Evolutionary conservation across 2,329 filamentous ascomycete genomes (phyloP), one percentile per base, ranked within the genome.

Genomic region (Sporothrix brunneoviolacea): DNA sequence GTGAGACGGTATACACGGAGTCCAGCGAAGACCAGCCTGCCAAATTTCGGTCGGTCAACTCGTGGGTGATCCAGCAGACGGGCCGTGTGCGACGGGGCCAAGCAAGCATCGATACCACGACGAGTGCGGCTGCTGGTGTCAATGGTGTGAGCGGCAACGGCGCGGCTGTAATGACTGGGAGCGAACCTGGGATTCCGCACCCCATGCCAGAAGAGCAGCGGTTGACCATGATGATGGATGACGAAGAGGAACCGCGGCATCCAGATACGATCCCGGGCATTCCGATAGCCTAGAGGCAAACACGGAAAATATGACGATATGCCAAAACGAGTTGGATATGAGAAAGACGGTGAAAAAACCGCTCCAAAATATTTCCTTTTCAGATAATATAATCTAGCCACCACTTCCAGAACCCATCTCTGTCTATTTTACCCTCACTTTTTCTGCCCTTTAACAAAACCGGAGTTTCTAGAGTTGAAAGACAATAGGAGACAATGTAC

Each of bases 61-160:
- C 79, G 27, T 86, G 82, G 82, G 81, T 86, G 2, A 74, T 75
- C 56, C 80, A 85, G 60, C 82, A 85, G 62, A 75, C 74, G 8
- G 74, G 74, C 3, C 71, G 78, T 3, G 62, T 80, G 27, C 72
- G 72, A 58, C 69, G 73, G 22, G 72, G 70, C 2, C 67, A 72
- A 57, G 68, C 70, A 50, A 68, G 66, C 36, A 61, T 61, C 19
- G 48, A 41, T n/a, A 33, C 24, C 12, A 41, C 8, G 54, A 62
- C 35, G 19, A 43, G 19, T 15, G 47, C 37, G 8, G 32, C 47
- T 4, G n/a, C 37, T 8, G 27, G 24, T 27, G 27, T 24, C 8
- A 21, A 13, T 22, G 40, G 6, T 0, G 33, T 18, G 3, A 36
- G 18, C 15, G 8, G 19, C 32, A 13, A 42, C 18, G 35, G 64